Evolutionary conservation across 768 basidiomycete species (phyloP).

Genomic region (Collybia sordida): DNA sequence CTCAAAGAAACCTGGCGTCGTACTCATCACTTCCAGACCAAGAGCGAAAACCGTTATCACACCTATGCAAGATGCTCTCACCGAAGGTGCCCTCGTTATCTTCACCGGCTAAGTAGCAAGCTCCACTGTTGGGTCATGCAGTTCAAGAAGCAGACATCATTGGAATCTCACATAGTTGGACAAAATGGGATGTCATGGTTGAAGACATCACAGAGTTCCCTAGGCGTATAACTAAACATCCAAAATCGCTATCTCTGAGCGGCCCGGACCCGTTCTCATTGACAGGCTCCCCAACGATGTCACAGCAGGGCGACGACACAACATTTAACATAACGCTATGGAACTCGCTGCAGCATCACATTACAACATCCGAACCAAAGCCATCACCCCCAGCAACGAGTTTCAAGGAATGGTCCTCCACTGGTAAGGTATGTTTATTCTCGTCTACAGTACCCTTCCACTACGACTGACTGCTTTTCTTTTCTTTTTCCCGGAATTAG

Average conservation of each 20-base stretch:
- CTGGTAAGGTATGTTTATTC: slow-evolving; percentile 80
- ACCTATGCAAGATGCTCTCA: slow-evolving; percentile 96
- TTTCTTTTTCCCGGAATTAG: slow-evolving; percentile 25
- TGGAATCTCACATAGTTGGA: slow-evolving; percentile 95
- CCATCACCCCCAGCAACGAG: slow-evolving; percentile 90
- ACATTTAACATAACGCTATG: slow-evolving; percentile 99
- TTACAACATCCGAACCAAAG: slow-evolving; percentile 92
- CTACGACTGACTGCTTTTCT: neutral
- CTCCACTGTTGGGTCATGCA: slow-evolving; percentile 96
- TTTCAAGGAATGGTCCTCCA: slow-evolving; percentile 99
- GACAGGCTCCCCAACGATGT: slow-evolving; percentile 99
- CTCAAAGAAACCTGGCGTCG: slow-evolving; percentile 96
- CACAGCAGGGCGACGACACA: slow-evolving; percentile 96
- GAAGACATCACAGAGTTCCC: slow-evolving; percentile 96
- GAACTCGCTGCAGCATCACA: slow-evolving; percentile 94
- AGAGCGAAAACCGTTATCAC: slow-evolving; percentile 98
- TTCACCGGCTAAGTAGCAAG: slow-evolving; percentile 99
- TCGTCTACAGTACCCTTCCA: neutral
- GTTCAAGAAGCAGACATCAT: slow-evolving; percentile 99
- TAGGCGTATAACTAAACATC: slow-evolving; percentile 97
- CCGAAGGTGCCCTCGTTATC: slow-evolving; percentile 91
- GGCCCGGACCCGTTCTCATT: slow-evolving; percentile 96
- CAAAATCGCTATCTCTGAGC: slow-evolving; percentile 96
- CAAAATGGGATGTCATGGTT: slow-evolving; percentile 99
- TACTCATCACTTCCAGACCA: slow-evolving; percentile 96